phyloP scores from a whole-genome alignment of 371 early-diverging fungal species.

The Cokeromyces recurvatus region DNA sequence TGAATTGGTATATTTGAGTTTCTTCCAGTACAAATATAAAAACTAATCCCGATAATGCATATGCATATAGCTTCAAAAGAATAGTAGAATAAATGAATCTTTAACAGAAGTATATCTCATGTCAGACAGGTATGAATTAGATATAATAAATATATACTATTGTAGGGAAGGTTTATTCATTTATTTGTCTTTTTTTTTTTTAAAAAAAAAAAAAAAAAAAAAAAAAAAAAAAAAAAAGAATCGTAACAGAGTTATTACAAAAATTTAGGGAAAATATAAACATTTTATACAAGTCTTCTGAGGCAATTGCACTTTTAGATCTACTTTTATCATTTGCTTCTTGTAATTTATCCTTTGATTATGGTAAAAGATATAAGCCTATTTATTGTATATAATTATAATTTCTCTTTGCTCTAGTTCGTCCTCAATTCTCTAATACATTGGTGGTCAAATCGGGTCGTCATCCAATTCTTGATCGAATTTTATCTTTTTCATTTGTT shows the following conservation, averaged over 20 bases:
- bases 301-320: slow-evolving; percentile 81
- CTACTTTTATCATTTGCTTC: slow-evolving; percentile 72
- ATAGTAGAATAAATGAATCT: slow-evolving; percentile 74
- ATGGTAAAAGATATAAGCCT: too few species aligned
- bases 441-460: slow-evolving; percentile 76
- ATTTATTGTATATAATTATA: too few species aligned
- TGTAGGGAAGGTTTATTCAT: too few species aligned
- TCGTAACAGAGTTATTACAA: slow-evolving; percentile 56
- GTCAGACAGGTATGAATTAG: slow-evolving; percentile 61
- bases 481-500: slow-evolving; percentile 48
- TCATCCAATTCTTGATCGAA: slow-evolving; percentile 76
- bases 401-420: slow-evolving; percentile 35
- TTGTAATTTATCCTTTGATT: slow-evolving; percentile 48
- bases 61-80: slow-evolving; percentile 39
- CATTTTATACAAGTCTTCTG: slow-evolving; percentile 72
- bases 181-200: too few species aligned
- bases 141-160: neutral
- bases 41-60: neutral
- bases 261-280: slow-evolving; percentile 57
- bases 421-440: slow-evolving; percentile 80
- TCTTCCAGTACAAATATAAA: neutral
- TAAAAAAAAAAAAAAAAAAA: too few species aligned
- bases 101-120: slow-evolving; percentile 82
- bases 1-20: slow-evolving; percentile 65
- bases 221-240: too few species aligned